A percentile compares a stretch with the other conserved stretches of the same genome.
phyloP scores from a whole-genome alignment of 306 rosid genomes.

The Acacia confusa region DNA sequence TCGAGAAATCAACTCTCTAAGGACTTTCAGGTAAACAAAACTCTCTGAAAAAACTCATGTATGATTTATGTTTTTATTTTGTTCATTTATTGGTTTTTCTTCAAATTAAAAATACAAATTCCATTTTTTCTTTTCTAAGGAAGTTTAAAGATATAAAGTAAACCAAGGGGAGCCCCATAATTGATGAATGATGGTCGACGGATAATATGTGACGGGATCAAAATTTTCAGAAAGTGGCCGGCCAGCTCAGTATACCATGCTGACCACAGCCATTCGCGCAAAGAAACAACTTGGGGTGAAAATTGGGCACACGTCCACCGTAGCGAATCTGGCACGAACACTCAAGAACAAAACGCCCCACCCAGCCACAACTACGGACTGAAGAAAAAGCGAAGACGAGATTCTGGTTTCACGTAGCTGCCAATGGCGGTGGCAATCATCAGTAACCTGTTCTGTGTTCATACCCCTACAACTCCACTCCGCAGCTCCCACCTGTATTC shows the following conservation, averaged over 20 bases:
- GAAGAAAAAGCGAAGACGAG: not conserved
- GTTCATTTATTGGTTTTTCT: no score
- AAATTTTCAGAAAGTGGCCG: not conserved
- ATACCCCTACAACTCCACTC: not conserved
- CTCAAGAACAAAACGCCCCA: not conserved
- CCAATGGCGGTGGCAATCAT: constrained; percentile 49
- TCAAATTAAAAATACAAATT: no score
- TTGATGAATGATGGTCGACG: not conserved
- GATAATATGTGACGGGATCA: not conserved
- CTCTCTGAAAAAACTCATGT: no score
- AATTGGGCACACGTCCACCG: not conserved
- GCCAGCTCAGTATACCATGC: not conserved
- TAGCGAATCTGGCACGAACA: not conserved
- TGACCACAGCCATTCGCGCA: not conserved
- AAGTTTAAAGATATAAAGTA: no score
- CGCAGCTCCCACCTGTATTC: constrained; percentile 31
- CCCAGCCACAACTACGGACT: not conserved
- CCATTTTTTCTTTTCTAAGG: no score
- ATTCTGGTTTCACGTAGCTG: not conserved
- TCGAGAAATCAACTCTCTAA: no score
- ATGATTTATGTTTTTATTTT: no score
- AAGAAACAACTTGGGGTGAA: not conserved
- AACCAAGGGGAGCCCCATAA: no score
- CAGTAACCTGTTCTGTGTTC: constrained; percentile 24
- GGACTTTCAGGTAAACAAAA: no score